phyloP scores from a whole-genome alignment of 2,329 filamentous ascomycete genomes.

The Trichoderma atrobrunneum region DNA sequence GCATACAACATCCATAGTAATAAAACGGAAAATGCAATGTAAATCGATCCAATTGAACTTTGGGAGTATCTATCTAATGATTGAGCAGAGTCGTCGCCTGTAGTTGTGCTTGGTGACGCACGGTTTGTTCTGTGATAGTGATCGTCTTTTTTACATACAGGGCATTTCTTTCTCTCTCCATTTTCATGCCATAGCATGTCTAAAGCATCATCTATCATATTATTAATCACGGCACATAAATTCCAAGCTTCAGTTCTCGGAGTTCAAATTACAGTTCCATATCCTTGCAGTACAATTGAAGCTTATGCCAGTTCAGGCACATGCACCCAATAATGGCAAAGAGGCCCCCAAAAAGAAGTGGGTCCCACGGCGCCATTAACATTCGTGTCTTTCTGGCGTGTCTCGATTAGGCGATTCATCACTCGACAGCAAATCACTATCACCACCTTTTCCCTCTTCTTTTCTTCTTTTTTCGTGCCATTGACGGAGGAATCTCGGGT shows the following conservation, averaged over 20 bases:
- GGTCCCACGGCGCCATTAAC: neutral
- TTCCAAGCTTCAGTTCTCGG: neutral
- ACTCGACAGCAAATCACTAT: neutral
- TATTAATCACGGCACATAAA: neutral
- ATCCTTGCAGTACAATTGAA: neutral
- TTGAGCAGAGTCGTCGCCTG: no score
- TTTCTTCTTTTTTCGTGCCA: neutral
- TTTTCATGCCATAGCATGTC: no score
- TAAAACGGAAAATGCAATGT: no score
- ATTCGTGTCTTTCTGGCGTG: constrained; percentile 3
- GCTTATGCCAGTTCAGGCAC: neutral
- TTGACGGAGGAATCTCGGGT: neutral
- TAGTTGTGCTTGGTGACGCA: no score
- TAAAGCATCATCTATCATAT: neutral
- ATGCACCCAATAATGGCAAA: neutral
- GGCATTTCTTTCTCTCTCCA: no score
- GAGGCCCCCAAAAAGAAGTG: neutral
- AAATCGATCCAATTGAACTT: no score
- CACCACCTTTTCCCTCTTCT: neutral
- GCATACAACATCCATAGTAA: no score
- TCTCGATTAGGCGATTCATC: constrained; percentile 1
- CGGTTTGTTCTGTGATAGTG: no score
- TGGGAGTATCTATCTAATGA: no score
- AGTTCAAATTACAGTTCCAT: neutral
- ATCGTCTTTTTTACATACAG: no score